Base-by-base conservation (phyloP, 495 filamentous ascomycete species). In the Penicillium malachiteum region DNA sequence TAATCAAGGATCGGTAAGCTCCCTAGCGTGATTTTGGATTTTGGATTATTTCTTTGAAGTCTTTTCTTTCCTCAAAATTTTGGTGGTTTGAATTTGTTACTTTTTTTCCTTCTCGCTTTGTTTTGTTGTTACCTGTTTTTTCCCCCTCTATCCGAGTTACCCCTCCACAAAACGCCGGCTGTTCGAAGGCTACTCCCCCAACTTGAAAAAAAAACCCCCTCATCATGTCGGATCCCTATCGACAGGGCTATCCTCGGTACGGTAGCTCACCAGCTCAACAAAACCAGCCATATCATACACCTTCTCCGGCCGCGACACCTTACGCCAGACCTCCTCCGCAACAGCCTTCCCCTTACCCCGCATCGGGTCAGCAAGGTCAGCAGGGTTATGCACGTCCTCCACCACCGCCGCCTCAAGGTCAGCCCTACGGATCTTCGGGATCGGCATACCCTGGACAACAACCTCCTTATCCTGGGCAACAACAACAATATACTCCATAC, bases 1-100 rank as follows among this genome's bases (percentile, higher is more conserved):
- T 39, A 50, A 70, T 50, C 68, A 64, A 52, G 67, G 64, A 56
- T 65, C 74, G 70, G 74, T 78, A 78, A 73, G 75, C 65, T 54
- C 31, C 44, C 53, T 47, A 45, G 33, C 31, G 13, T 32, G 31
- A 35, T 52, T 50, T 38, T 53, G 9, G 21, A 14, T 54, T 55
- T 39, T 2, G 1, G 8, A 10, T 37, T 10, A 10, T 37, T 37
- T 37, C 34, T 37, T 37, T 37, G 34, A 9, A 9, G 12, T 26
- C 35, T n/a, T 52, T 55, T 39, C 30, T 47, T 52, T 26, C 51
- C 26, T 9, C 8, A 37, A 10, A 7, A 1, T 37, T 5, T 37
- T 37, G 34, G 34, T 2, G 1, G 8, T 37, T 26, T 1, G 21
- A 26, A 37, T 37, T 37, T 37, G 34, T 37, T 37, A 30, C 31